Evolutionary conservation across 768 basidiomycete species (phyloP), one percentile per base, ranked within the genome.

Genomic region (Hericium coralloides): DNA sequence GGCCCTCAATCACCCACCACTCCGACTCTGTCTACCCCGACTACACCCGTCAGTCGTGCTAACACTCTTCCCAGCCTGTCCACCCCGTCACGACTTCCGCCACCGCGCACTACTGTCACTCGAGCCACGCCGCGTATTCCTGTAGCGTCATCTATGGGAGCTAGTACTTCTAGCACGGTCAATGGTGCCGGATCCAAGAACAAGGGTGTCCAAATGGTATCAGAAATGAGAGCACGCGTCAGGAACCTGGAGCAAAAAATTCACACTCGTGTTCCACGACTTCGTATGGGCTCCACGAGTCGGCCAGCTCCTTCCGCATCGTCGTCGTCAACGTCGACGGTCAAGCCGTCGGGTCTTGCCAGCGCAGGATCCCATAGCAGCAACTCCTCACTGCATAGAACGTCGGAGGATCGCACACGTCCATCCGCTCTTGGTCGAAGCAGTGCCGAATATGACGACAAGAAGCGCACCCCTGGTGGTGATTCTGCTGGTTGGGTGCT

Each of bases 141-240:
- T 38, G 58, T 63, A 22, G 25, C 23, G 49, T 59, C 70, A 52
- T 75, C 77, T 2, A 70, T 75, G 12, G 63, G 67, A 38, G 64
- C 71, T 23, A 63, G 60, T n/a, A 59, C 70, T 9, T 63, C 67
- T 7, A 64, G 59, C 50, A 67, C 59, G 55, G 53, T 73, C 41
- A 67, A 68, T 8, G 62, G 76, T 55, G 79, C 79, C 3, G 71
- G 80, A 12, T 79, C 87, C 4, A 87, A 77, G 73, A 91, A 80
- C 68, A 87, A 84, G 67, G 91, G 90, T 25, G 89, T 92, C 3
- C 90, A 93, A 66, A 93, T 94, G 92, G 89, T 92, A 5, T 87
- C 88, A 22, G 92, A 93, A 67, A 91, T 94, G 87, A 82, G 92
- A 43, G 89, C 89, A 39, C 79, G 87, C 53, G 90, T 38, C 31